Conservation (phyloP, 768 basidiomycete species). For the Xerocomus brunneocitrinus region DNA sequence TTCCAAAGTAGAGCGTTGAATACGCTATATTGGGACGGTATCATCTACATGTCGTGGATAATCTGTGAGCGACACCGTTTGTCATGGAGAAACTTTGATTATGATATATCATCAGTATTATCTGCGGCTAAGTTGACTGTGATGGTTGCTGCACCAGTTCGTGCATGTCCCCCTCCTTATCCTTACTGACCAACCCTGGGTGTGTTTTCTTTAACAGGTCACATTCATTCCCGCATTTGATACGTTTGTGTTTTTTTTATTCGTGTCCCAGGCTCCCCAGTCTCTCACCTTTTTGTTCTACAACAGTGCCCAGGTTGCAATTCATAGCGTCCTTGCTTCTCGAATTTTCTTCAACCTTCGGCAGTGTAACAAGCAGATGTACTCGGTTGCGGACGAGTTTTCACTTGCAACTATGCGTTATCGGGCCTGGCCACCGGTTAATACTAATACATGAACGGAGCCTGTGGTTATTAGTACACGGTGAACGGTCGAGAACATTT, state of each 20-base stretch:
- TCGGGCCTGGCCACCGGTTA: not conserved
- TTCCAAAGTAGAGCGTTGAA: conserved; percentile 13
- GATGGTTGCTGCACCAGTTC: conserved; percentile 18
- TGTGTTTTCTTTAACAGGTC: conserved; percentile 4
- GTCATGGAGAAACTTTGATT: not conserved
- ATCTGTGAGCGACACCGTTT: conserved; percentile 11
- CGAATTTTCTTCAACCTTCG: conserved; percentile 29
- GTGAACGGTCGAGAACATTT: not conserved
- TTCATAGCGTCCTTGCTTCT: conserved; percentile 24
- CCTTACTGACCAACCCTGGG: not conserved
- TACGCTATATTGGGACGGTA: conserved; percentile 27
- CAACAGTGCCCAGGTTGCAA: conserved; percentile 25
- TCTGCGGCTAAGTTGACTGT: conserved; percentile 13
- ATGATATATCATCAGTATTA: conserved; percentile 6
- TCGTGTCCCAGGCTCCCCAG: no score
- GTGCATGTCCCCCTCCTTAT: not conserved
- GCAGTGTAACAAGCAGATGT: conserved; percentile 7
- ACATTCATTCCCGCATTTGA: conserved; percentile 15
- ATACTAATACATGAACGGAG: not conserved
- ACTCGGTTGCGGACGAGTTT: not conserved
- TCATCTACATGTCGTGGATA: conserved; percentile 22
- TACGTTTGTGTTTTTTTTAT: conserved; percentile 15
- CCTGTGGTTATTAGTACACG: not conserved
- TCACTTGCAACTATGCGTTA: conserved; percentile 9
- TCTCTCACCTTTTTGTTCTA: conserved; percentile 6